Evolutionary conservation across 352 stramenopile genomes (phyloP).

Genomic region (Phytopythium ostracodes): DNA sequence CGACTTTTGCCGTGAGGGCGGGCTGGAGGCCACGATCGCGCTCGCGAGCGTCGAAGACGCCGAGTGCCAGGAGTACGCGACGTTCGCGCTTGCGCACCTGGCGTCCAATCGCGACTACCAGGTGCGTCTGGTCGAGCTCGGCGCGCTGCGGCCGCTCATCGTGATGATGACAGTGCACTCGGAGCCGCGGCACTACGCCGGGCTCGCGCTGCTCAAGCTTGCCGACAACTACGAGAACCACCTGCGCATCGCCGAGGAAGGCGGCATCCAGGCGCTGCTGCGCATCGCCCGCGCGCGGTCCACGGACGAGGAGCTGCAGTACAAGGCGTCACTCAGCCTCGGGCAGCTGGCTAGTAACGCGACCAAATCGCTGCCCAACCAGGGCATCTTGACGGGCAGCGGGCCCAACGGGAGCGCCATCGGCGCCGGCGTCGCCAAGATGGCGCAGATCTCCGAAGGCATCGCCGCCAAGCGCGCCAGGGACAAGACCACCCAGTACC

Average conservation of each 20-base stretch:
- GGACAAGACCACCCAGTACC: constrained; percentile 73
- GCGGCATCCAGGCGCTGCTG: constrained; percentile 94
- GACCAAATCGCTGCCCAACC: constrained; percentile 69
- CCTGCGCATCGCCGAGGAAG: constrained; percentile 92
- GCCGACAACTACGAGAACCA: constrained; percentile 98
- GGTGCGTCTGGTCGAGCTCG: constrained; percentile 87
- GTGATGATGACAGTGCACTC: constrained; percentile 94
- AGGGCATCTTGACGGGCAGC: constrained; percentile 35
- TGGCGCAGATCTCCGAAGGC: constrained; percentile 69
- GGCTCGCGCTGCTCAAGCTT: constrained; percentile 95
- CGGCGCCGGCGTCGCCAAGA: constrained; percentile 67
- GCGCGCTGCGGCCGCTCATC: constrained; percentile 92
- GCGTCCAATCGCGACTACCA: constrained; percentile 94
- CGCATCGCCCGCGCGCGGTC: constrained; percentile 87
- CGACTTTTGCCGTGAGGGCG: constrained; percentile 83
- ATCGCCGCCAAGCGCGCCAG: constrained; percentile 55
- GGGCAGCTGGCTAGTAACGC: constrained; percentile 91
- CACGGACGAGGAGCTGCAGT: constrained; percentile 93
- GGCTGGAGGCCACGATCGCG: constrained; percentile 85
- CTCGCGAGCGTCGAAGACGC: constrained; percentile 93
- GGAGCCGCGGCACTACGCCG: constrained; percentile 94
- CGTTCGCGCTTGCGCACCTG: constrained; percentile 94
- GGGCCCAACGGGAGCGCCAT: constrained; percentile 38
- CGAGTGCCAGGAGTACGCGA: constrained; percentile 95
- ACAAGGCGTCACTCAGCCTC: constrained; percentile 93